phyloP scores from a whole-genome alignment of 2,329 filamentous ascomycete species.

The Diaporthe capsici region DNA sequence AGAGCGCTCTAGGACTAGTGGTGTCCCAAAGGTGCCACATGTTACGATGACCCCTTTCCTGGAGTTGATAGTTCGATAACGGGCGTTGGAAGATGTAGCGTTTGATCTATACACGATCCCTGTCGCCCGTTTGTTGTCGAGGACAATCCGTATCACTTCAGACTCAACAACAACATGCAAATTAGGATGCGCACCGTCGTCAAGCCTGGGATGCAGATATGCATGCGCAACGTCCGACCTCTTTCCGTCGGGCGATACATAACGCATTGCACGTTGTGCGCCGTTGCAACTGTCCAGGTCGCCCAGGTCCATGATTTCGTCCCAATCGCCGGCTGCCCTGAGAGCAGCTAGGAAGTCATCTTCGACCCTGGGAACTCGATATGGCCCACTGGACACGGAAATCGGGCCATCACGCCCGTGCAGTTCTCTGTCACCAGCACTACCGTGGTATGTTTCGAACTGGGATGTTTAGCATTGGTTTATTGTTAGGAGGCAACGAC shows the following conservation, averaged over 20 bases:
- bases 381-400: slow-evolving; percentile 57
- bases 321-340: neutral
- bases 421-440: slow-evolving; percentile 60
- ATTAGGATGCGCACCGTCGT: neutral
- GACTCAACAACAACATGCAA: neutral
- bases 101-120: neutral
- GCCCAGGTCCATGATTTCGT: neutral
- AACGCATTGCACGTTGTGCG: neutral
- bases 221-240: neutral
- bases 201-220: neutral
- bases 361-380: slow-evolving; percentile 60
- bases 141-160: neutral
- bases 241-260: neutral
- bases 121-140: neutral
- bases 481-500: neutral
- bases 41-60: neutral
- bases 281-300: neutral
- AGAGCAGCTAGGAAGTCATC: slow-evolving; percentile 50
- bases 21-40: neutral
- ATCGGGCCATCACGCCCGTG: slow-evolving; percentile 62
- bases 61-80: neutral
- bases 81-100: neutral
- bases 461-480: slow-evolving; percentile 39
- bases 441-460: slow-evolving; percentile 63
- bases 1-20: neutral